Evolutionary conservation across 1,284 basidiomycete genomes (phyloP).

Genomic region (Malassezia sympodialis): DNA sequence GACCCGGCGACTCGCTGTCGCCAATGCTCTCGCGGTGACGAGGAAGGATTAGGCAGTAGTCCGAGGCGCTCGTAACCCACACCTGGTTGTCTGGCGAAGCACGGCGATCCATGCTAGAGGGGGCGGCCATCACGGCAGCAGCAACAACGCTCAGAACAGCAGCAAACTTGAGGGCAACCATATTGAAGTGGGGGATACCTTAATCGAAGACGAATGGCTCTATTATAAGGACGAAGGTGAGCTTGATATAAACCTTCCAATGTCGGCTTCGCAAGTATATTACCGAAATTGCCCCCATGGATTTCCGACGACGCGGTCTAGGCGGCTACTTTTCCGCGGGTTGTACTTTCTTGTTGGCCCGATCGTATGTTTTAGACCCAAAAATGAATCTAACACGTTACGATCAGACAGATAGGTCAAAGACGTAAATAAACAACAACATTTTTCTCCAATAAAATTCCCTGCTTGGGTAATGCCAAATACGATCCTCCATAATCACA

Average conservation of each 20-base stretch:
- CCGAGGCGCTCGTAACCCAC: slow-evolving; percentile 15
- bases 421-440: not conserved
- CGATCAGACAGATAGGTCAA: not conserved
- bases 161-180: slow-evolving; percentile 8
- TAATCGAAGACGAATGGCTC: not conserved
- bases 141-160: slow-evolving; percentile 1
- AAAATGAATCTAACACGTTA: not conserved
- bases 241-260: not conserved
- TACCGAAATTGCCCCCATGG: not conserved
- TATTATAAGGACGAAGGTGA: not conserved
- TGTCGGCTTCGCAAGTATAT: not conserved
- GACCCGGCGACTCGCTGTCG: slow-evolving; percentile 17
- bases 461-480: not conserved
- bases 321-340: not conserved
- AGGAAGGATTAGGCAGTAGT: slow-evolving; percentile 21
- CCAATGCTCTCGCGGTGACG: slow-evolving; percentile 9
- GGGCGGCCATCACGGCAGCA: slow-evolving; percentile 8
- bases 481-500: not conserved
- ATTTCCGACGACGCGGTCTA: not conserved
- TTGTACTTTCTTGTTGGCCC: not conserved
- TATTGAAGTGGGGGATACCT: not conserved
- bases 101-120: slow-evolving; percentile 5
- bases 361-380: not conserved
- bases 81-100: slow-evolving; percentile 12
- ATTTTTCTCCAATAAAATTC: not conserved